Conservation (phyloP, 1,139 yeast species). For the Kodamaea suecica region DNA sequence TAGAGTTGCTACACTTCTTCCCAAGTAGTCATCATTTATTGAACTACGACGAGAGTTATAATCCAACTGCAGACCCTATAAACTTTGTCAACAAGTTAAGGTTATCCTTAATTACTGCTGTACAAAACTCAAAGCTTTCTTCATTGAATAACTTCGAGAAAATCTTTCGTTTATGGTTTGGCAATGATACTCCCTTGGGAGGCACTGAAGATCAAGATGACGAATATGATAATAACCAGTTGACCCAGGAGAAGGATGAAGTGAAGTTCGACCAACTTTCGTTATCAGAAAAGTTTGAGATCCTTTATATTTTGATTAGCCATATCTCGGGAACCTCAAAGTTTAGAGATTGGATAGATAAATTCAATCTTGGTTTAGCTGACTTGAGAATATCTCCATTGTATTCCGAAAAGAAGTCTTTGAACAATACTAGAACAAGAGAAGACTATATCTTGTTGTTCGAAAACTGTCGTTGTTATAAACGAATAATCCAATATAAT, state of each 20-base stretch:
- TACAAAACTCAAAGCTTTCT: conserved; percentile 28
- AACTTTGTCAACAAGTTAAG: conserved; percentile 43
- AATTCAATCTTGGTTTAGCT: conserved; percentile 32
- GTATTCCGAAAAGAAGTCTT: conserved; percentile 16
- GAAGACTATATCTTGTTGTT: conserved; percentile 43
- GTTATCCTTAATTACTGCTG: conserved; percentile 36
- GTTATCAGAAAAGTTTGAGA: conserved; percentile 45
- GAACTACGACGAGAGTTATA: conserved; percentile 6
- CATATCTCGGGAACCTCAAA: conserved; percentile 34
- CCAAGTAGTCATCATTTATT: conserved; percentile 9
- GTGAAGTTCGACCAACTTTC: conserved; percentile 35
- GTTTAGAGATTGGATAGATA: conserved; percentile 46
- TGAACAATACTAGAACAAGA: conserved; percentile 8
- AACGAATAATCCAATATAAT: conserved; percentile 32
- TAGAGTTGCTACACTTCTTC: conserved; percentile 44
- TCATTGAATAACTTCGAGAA: conserved; percentile 43
- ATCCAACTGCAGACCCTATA: not conserved
- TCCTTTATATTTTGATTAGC: conserved; percentile 40
- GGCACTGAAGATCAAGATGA: conserved; percentile 28
- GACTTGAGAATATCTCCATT: conserved; percentile 26
- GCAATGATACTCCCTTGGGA: conserved; percentile 36
- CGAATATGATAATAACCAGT: conserved; percentile 9
- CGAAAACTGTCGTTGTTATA: conserved; percentile 45
- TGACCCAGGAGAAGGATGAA: conserved; percentile 13
- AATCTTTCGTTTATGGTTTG: conserved; percentile 45